Base-by-base conservation (phyloP, 768 basidiomycete genomes). In the Neoboletus subvelutipes region DNA sequence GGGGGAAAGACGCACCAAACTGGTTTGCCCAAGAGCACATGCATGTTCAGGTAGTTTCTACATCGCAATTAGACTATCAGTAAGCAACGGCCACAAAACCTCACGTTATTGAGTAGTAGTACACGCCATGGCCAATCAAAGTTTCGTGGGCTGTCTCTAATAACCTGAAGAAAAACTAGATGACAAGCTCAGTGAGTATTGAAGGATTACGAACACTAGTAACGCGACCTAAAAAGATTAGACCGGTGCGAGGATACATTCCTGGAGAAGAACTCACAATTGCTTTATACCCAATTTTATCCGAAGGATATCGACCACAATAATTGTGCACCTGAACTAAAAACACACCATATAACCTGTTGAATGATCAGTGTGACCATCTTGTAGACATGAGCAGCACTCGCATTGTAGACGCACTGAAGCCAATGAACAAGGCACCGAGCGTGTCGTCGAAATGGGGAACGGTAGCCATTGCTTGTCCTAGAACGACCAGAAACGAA, bases 381-480 rank as follows among this genome's bases (percentile, higher is more conserved):
- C 15, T 24, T 24, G 37, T 28, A 33, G 20, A 45, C 12, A 37
- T 29, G 28, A 20, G 4, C 1, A 24, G 17, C 31, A 59, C 75
- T 61, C 48, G 66, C 77, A 68, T 39, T 40, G 68, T 62, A 20
- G 86, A 80, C 40, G 76, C 68, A 1, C 79, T 77, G 57, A 84
- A 85, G 33, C 86, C 86, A 45, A 85, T 65, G 59, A 86, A 79
- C 42, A 81, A 70, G 17, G 85, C 84, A 36, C 86, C 86, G 18
- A 87, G 76, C 1, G 86, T 86, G 61, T 74, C 78, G 65, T 75
- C 67, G 53, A 80, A 62, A 41, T 43, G 66, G 15, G 62, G 42
- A 48, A 50, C 11, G 28, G 33, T 1, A 20, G 12, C 6, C 71
- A 73, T 71, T 29, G 52, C 31, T 52, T 47, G 45, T 20, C 13